Percentiles rank a stretch among this genome's conserved stretches.
Evolutionary conservation across 495 filamentous ascomycete genomes (phyloP).

Genomic region (Aspergillus cristatus): DNA sequence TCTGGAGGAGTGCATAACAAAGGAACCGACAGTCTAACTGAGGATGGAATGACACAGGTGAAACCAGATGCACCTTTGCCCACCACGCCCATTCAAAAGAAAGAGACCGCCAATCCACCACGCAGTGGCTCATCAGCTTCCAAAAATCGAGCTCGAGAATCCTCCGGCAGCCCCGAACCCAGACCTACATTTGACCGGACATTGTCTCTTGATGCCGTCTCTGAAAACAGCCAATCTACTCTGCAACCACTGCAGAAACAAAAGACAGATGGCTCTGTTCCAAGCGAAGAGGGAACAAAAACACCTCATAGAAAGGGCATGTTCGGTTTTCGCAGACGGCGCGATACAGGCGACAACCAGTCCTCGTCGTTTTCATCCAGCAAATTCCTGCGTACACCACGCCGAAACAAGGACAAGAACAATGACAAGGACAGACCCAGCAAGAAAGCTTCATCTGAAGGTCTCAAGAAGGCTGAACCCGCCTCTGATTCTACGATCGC

Average conservation of each 20-base stretch:
- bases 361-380: neutral
- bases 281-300: conserved; percentile 9
- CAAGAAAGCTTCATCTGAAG: no score
- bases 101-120: no score
- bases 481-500: neutral
- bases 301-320: conserved; percentile 10
- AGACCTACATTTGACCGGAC: neutral
- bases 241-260: no score
- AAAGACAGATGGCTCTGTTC: neutral
- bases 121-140: neutral
- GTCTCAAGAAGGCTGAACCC: no score
- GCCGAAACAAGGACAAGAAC: conserved; percentile 5
- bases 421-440: no score
- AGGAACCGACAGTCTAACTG: no score
- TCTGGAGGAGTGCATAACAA: no score
- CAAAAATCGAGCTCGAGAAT: neutral
- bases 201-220: no score
- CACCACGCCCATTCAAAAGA: no score
- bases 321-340: conserved; percentile 17
- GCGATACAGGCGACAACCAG: conserved; percentile 6
- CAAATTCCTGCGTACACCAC: conserved; percentile 10
- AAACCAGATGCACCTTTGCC: no score
- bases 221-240: neutral
- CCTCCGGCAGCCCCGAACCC: neutral
- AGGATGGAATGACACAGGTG: no score